These are phyloP conservation scores for Picochlorum sp. DNA, from an alignment of 139 green algal species.

Conservation along the genomic window DNA sequence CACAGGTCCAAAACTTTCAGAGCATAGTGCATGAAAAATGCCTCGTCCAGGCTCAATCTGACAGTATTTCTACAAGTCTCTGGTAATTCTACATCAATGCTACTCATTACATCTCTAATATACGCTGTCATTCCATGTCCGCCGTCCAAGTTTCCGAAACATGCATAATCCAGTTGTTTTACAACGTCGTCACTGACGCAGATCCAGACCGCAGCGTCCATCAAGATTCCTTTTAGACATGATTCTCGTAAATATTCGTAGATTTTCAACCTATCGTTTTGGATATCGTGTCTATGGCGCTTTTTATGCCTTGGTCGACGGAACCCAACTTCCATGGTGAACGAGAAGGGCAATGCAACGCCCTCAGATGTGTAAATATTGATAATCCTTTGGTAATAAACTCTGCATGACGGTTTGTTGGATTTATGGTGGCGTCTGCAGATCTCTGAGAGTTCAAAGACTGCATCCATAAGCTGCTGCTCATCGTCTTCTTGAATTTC, in stretches of 20 bases:
- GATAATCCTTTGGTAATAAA: slow-evolving; percentile 51
- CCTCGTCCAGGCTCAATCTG: slow-evolving; percentile 30
- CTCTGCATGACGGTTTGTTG: slow-evolving; percentile 37
- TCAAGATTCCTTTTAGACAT: slow-evolving; percentile 21
- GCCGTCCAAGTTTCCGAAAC: slow-evolving; percentile 34
- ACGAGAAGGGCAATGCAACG: too few relatives aligned
- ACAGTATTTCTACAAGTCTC: slow-evolving; percentile 11
- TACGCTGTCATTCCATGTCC: slow-evolving; percentile 12
- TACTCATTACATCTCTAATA: slow-evolving; percentile 8
- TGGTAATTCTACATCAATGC: background rate
- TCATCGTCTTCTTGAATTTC: slow-evolving; percentile 14
- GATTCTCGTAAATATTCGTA: slow-evolving; percentile 2
- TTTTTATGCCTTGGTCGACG: slow-evolving; percentile 21
- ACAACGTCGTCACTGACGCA: slow-evolving; percentile 11
- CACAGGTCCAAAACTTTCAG: slow-evolving; percentile 12
- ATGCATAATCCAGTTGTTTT: slow-evolving; percentile 20
- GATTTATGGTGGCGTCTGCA: slow-evolving; percentile 45
- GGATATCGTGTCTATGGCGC: slow-evolving; percentile 11
- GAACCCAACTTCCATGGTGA: background rate
- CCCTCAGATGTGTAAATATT: slow-evolving; percentile 19
- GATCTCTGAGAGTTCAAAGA: slow-evolving; percentile 57
- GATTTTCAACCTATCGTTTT: slow-evolving; percentile 21
- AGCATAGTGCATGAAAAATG: slow-evolving; percentile 29
- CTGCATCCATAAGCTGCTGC: slow-evolving; percentile 31
- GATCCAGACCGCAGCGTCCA: slow-evolving; percentile 24